Evolutionary conservation across 2,329 filamentous ascomycete species (phyloP), one percentile per base, ranked within the genome.

Genomic region (Didymosphaeria variabile): DNA sequence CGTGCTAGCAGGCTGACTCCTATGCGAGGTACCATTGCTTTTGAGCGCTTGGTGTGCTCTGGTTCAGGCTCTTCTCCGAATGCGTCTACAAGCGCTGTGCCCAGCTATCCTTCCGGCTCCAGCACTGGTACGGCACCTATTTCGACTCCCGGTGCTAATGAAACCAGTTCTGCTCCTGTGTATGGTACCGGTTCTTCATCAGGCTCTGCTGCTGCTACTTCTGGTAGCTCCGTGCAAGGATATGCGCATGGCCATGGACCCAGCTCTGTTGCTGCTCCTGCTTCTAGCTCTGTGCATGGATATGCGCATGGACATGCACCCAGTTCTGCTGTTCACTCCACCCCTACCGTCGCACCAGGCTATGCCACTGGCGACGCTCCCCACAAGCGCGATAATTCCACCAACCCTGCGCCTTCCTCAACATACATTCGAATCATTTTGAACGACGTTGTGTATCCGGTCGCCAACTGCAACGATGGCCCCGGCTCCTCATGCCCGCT

Each of bases 1-100:
- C 79, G 83, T n/a, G 82, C 84, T 21, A 86, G 83, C 15, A 81
- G 84, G 53, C 86, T 87, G 52, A 83, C 85, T 0, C 84, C 86
- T 0, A 90, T 90, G 88, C 81, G 88, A 7, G 89, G 88, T 2
- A 90, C 88, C 1, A 82, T 91, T 29, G 84, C 86, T 0, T 88
- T 90, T 64, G 89, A 91, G 75, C 82, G 86, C 9, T 76, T 91
- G 61, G 86, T 80, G 63, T 90, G 88, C 57, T 67, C 62, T 23
- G 60, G 19, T 42, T 23, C 42, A 4, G n/a, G 32, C 17, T 42
- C 29, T 12, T 17, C 44, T 40, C 21, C 31, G 23, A 31, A 12
- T n/a, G 13, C 45, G 12, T 17, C 26, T 31, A 6, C 45, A 8
- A 49, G 45, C 13, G 5, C 23, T 31, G 26, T 17, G 13, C 26